Base-by-base conservation (phyloP, 1,284 basidiomycete genomes). In the Porogramme epimiltina region DNA sequence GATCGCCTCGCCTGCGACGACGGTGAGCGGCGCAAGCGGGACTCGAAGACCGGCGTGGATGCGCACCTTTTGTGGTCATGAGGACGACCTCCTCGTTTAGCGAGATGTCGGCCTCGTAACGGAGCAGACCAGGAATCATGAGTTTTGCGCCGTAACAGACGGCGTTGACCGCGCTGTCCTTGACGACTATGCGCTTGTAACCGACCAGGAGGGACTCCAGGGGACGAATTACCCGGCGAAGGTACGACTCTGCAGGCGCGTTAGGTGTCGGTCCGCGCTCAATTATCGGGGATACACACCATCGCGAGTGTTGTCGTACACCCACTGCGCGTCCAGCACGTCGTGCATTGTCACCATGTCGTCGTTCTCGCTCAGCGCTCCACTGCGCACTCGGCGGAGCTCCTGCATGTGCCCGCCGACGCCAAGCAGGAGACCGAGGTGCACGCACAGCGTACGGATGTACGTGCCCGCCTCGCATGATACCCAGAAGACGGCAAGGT, bases 391-490 rank as follows among this genome's bases (percentile, higher is more conserved):
- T 68, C 97, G 80, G 62, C 97, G 81, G 49, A 99, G 82, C 72
- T 99, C 97, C 76, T 99, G 96, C 97, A 99, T 99, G 75, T 99
- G 97, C 26, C 95, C 97, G 36, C 97, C 97, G 42, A 99, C 96
- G 61, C 97, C 97, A 46, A 99, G 79, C 42, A 99, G 62, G 44
- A 99, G 79, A 59, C 97, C 97, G 49, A 99, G 77, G 74, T 99
- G 97, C 22, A 99, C 97, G 71, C 97, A 99, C 52, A 99, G 80
- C 2, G 96, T 99, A 69, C 96, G 91, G 68, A 99, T 98, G 73
- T 99, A 99, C 20, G 96, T 98, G 58, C 96, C 96, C 23, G 97
- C 97, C 72, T 99, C 97, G 71, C 97, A 99, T 39, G 91, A 94
- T 22, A 98, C 96, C 93, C 94, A 97, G 78, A 99, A 99, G 31